phyloP scores from a whole-genome alignment of 345 rosid species.

The Luvunga scandens region DNA sequence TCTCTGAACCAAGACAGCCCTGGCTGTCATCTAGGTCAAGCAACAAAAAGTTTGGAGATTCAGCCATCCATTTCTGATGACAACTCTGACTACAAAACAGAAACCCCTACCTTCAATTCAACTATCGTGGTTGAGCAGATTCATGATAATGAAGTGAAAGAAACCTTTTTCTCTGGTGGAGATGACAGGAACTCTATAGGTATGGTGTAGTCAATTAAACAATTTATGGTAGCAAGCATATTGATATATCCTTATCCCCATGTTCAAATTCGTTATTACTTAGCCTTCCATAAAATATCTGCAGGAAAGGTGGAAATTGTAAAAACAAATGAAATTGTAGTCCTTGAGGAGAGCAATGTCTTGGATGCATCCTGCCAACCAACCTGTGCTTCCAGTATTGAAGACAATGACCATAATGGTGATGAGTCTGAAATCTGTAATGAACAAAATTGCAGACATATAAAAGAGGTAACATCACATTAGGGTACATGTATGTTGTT shows the following conservation, averaged over 20 bases:
- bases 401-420: constrained; percentile 25
- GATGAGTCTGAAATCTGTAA: constrained; percentile 30
- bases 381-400: constrained; percentile 19
- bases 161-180: constrained; percentile 11
- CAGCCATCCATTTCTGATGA: constrained; percentile 35
- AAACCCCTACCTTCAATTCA: constrained; percentile 20
- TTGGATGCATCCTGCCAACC: constrained; percentile 28
- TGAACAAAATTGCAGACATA: constrained; percentile 27
- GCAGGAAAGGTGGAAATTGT: constrained; percentile 36
- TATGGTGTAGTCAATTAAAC: constrained; percentile 23
- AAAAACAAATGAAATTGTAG: constrained; percentile 28
- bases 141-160: constrained; percentile 33
- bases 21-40: constrained; percentile 28
- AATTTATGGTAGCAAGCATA: constrained; percentile 12
- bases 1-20: constrained; percentile 36
- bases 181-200: constrained; percentile 46
- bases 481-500: constrained; percentile 4
- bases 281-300: constrained; percentile 11
- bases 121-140: constrained; percentile 22
- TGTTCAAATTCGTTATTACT: background rate
- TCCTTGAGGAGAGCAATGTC: constrained; percentile 29
- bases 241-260: background rate
- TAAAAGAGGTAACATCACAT: constrained; percentile 38
- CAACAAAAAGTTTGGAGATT: constrained; percentile 16
- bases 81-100: constrained; percentile 15